Evolutionary conservation across 192 early-diverging fungal species (phyloP).

Genomic region (Kickxella alabastrina): DNA sequence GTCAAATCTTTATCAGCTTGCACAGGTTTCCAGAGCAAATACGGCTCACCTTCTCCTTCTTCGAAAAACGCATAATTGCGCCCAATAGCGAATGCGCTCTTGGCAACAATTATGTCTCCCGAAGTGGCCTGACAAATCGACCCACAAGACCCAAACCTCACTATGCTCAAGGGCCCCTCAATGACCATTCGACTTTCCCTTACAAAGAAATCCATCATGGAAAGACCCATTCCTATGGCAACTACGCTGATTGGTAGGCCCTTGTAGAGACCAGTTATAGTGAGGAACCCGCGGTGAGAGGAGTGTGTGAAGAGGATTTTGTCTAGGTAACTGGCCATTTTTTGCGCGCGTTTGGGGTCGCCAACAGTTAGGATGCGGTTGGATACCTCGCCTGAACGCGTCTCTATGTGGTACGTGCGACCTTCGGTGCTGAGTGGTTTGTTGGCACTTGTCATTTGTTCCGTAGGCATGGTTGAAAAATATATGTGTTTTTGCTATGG

Average conservation of each 20-base stretch:
- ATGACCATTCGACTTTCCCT: constrained; percentile 79
- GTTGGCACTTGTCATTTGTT: constrained; percentile 65
- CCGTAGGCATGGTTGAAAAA: constrained; percentile 9
- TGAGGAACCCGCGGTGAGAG: constrained; percentile 78
- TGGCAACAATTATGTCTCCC: constrained; percentile 71
- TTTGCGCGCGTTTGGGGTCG: constrained; percentile 68
- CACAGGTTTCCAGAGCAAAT: constrained; percentile 61
- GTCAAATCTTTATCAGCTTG: constrained; percentile 61
- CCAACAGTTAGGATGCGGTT: constrained; percentile 89
- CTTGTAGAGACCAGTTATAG: constrained; percentile 79
- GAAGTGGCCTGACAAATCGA: constrained; percentile 55
- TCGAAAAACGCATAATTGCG: constrained; percentile 77
- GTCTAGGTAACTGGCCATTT: constrained; percentile 64
- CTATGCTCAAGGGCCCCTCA: constrained; percentile 70
- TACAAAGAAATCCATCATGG: constrained; percentile 91
- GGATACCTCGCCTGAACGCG: constrained; percentile 73
- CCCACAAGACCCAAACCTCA: constrained; percentile 85
- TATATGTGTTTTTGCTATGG: too few species aligned
- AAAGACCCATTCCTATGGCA: constrained; percentile 80
- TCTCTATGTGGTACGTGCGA: constrained; percentile 79
- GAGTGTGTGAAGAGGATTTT: constrained; percentile 49
- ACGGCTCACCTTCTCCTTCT: constrained; percentile 51
- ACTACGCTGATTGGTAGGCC: constrained; percentile 74
- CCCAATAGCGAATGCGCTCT: constrained; percentile 58
- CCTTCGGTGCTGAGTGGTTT: constrained; percentile 73